Evolutionary conservation across 1,284 basidiomycete species (phyloP), one percentile per base, ranked within the genome.

Genomic region (Cryptococcus maquisensis): DNA sequence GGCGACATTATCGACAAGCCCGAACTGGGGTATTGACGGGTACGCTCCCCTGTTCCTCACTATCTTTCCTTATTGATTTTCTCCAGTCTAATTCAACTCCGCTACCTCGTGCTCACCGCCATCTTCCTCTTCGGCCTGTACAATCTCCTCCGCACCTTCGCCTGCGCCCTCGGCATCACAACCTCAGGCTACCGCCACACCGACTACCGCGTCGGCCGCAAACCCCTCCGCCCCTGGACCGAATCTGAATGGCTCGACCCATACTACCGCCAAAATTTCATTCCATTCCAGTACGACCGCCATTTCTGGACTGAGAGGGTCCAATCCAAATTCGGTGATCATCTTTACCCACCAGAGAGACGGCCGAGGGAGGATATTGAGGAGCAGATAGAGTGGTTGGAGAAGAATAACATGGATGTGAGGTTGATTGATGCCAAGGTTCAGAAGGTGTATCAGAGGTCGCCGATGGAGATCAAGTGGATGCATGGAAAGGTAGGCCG

Each of bases 121-220:
- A 61, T 68, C 37, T 56, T 67, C 61, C 24, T 62, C 23, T 46
- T 59, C 18, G 68, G 68, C 3, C 20, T 59, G 0, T 70, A 65
- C 62, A 68, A 70, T 49, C 55, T 68, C 49, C 26, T 63, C 20
- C 59, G 62, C 16, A 54, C 56, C 4, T 18, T 61, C 12, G 21
- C 61, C 26, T 48, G 48, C 21, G 28, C 52, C 9, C 7, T 52
- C 3, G 57, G 57, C 12, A 13, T 56, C 3, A 26, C 51, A 18
- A 43, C 53, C 35, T 48, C 54, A 23, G 46, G 52, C 6, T 56
- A 48, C 18, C 47, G 47, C 20, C 46, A 54, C 35, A 44, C 41
- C 42, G 56, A 54, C 43, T 58, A 57, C 38, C 59, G 67, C 5
- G 51, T 59, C 39, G 52, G 57, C 21, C 56, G 67, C 5, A 56